phyloP scores from a whole-genome alignment of 2,329 filamentous ascomycete species.

The Epichloe gansuensis region DNA sequence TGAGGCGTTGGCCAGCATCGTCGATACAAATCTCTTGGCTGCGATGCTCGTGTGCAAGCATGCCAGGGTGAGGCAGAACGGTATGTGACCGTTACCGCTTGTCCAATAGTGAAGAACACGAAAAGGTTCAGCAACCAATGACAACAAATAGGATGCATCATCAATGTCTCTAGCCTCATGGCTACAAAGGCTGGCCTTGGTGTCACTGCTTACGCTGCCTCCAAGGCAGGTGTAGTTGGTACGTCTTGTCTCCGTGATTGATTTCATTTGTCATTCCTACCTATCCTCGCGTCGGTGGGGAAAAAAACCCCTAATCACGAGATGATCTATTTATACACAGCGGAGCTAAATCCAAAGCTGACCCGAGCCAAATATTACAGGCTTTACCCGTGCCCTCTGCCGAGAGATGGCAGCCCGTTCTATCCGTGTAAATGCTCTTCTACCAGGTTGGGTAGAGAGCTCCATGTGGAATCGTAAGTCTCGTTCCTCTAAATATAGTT shows the following conservation, averaged over 20 bases:
- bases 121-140: neutral
- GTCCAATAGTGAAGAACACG: no score
- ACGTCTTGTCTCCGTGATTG: constrained; percentile 15
- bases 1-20: constrained; percentile 39
- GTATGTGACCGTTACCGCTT: constrained; percentile 10
- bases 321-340: constrained; percentile 8
- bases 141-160: constrained; percentile 46
- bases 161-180: constrained; percentile 72
- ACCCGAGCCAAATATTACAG: constrained; percentile 25
- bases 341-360: neutral
- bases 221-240: constrained; percentile 70
- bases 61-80: constrained; percentile 21
- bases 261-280: constrained; percentile 5
- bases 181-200: constrained; percentile 58
- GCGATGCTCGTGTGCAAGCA: constrained; percentile 51
- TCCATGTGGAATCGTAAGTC: constrained; percentile 62
- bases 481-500: constrained; percentile 5
- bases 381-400: constrained; percentile 55
- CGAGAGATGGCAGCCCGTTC: constrained; percentile 46
- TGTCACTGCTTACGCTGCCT: constrained; percentile 62
- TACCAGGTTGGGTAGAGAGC: constrained; percentile 75
- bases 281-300: neutral
- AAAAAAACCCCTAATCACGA: neutral
- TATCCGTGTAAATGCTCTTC: constrained; percentile 67
- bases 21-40: constrained; percentile 59